Conservation (phyloP, 768 basidiomycete genomes). For the Multifurca ochricompacta region DNA sequence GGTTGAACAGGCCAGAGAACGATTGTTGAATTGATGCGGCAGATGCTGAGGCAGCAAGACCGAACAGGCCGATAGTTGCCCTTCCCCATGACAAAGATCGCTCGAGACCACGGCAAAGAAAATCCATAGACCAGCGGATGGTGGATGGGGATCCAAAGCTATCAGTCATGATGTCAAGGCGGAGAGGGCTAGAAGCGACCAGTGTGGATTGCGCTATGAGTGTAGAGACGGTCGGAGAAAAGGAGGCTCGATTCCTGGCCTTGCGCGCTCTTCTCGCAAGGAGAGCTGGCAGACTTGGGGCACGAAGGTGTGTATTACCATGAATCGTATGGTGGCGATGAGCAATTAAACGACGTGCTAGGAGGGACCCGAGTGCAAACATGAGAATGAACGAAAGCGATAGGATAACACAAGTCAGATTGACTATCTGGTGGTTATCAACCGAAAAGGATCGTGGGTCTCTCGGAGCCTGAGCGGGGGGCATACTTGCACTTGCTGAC, state of each 20-base stretch:
- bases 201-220: slow-evolving; percentile 10
- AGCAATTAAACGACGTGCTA: background rate
- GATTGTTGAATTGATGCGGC: background rate
- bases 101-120: background rate
- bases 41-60: background rate
- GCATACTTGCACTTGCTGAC: background rate
- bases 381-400: background rate
- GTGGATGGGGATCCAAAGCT: background rate
- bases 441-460: background rate
- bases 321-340: background rate
- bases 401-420: background rate
- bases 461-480: slow-evolving; percentile 1
- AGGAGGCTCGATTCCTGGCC: background rate
- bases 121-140: background rate
- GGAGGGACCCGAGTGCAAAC: background rate
- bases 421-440: background rate
- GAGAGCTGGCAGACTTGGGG: background rate
- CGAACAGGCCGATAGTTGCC: background rate
- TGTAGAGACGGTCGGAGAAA: slow-evolving; percentile 6
- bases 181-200: slow-evolving; percentile 11
- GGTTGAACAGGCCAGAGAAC: background rate
- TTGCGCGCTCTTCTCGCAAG: background rate
- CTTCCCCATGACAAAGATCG: background rate
- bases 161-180: background rate
- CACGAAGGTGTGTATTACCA: background rate